Evolutionary conservation across 768 basidiomycete species (phyloP), one percentile per base, ranked within the genome.

Genomic region (Hemileccinum rubropunctum): DNA sequence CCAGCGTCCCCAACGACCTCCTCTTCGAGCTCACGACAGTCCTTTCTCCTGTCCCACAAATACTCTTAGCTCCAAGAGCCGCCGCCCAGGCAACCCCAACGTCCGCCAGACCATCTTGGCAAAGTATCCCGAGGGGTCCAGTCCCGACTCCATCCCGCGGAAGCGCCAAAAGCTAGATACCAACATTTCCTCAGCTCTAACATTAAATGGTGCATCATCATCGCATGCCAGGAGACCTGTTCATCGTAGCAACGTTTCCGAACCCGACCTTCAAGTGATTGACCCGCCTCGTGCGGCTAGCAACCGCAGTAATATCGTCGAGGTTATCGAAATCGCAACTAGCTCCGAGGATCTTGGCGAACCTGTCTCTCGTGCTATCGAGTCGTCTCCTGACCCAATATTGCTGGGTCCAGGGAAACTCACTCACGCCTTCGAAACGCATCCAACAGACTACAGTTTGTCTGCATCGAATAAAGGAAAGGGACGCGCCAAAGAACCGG

Each of bases 161-260:
- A 68, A 68, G 58, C 67, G 64, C 47, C 55, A 38, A 38, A 69
- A 40, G 43, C 35, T 50, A 15, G 66, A 65, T 37, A 0, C 3
- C 11, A 6, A 5, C 35, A n/a, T 14, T 42, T 23, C 45, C 5
- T 28, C 43, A 5, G 11, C 4, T 8, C 4, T 17, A 7, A 48
- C 15, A 21, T 12, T 21, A 3, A 61, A 51, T 30, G 40, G 50
- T 2, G 30, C 46, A 27, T 41, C 51, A 4, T 45, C 55, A 12
- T 53, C 47, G 5, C 44, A 39, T 44, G 11, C 41, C 27, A 44
- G 40, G 3, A n/a, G 14, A 18, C n/a, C 27, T 14, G 15, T 14
- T 42, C 3, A 39, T 41, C 38, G 37, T 14, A n/a, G 11, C 34
- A 42, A 17, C 23, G 42, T 42, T 27, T 50, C 39, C 13, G 63